Evolutionary conservation across 352 stramenopile species (phyloP).

Genomic region (Globisporangium uncinulatum): DNA sequence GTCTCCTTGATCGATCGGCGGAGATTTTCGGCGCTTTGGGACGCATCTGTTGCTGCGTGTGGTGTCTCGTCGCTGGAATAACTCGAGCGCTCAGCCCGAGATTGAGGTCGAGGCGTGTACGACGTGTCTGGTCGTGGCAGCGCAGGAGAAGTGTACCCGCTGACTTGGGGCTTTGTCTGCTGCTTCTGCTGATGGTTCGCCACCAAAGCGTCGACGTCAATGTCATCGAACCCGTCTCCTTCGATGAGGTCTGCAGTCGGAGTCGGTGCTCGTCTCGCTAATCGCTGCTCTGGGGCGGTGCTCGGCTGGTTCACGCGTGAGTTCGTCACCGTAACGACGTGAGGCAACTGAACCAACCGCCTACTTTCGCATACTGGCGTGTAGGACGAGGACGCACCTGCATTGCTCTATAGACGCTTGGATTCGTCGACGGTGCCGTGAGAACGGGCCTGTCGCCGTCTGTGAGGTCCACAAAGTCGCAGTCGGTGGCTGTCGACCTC

Average conservation of each 20-base stretch:
- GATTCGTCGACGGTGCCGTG: neutral
- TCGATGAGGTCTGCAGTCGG: constrained; percentile 10
- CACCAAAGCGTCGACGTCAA: constrained; percentile 54
- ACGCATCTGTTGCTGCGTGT: constrained; percentile 9
- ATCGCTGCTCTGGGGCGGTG: neutral
- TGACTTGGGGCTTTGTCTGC: neutral
- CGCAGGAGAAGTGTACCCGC: neutral
- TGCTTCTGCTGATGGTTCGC: constrained; percentile 36
- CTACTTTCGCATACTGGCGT: too few species aligned
- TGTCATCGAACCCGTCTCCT: constrained; percentile 23
- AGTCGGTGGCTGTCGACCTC: neutral
- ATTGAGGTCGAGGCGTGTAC: neutral
- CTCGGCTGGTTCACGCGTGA: neutral
- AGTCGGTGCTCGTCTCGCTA: constrained; percentile 3
- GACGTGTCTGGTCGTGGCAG: constrained; percentile 1
- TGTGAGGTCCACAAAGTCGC: constrained; percentile 27
- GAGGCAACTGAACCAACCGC: too few species aligned
- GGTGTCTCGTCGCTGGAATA: constrained; percentile 8
- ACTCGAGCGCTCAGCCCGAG: neutral
- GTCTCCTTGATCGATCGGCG: constrained; percentile 54
- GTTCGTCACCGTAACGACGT: too few species aligned
- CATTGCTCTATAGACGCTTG: neutral
- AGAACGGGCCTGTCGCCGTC: neutral
- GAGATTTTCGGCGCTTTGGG: constrained; percentile 25
- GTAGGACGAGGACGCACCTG: too few species aligned